A percentile compares a stretch with the other conserved stretches of the same genome.
Conservation (phyloP, 805 yeast species). For the Hanseniaspora thailandica region DNA sequence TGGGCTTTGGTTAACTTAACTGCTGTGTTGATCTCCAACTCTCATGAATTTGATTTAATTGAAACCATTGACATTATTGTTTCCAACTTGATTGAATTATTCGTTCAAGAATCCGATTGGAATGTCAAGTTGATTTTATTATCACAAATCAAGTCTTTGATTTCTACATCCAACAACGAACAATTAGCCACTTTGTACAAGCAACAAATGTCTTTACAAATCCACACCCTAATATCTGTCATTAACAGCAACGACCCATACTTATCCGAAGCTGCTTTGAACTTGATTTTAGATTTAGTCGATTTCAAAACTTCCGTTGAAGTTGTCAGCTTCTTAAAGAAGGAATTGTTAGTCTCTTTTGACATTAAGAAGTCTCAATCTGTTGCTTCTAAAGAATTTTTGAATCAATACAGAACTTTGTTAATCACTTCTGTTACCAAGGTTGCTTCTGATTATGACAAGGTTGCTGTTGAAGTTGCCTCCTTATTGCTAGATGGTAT, state of each 20-base stretch:
- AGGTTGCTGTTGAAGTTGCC: slow-evolving; percentile 84
- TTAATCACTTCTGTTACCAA: slow-evolving; percentile 79
- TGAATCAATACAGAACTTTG: slow-evolving; percentile 70
- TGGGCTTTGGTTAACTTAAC: slow-evolving; percentile 58
- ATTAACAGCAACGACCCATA: slow-evolving; percentile 27
- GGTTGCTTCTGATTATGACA: slow-evolving; percentile 77
- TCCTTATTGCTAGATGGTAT: slow-evolving; percentile 77
- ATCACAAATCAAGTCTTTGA: slow-evolving; percentile 16
- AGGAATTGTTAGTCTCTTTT: slow-evolving; percentile 71
- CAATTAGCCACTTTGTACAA: slow-evolving; percentile 13
- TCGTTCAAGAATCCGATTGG: slow-evolving; percentile 86
- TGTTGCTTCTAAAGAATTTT: slow-evolving; percentile 37
- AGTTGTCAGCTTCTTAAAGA: slow-evolving; percentile 80
- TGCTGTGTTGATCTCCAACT: slow-evolving; percentile 44
- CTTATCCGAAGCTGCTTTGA: slow-evolving; percentile 33
- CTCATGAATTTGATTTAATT: slow-evolving; percentile 43
- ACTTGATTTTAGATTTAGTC: slow-evolving; percentile 64
- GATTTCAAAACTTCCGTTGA: slow-evolving; percentile 86
- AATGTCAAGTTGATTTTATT: slow-evolving; percentile 87
- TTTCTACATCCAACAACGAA: slow-evolving; percentile 8
- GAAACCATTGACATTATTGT: slow-evolving; percentile 33
- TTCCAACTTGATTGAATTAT: slow-evolving; percentile 71
- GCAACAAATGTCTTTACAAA: slow-evolving; percentile 12
- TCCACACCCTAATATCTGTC: slow-evolving; percentile 57
- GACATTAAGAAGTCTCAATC: slow-evolving; percentile 53